These are phyloP conservation scores for Talaromyces sp. DNA, from an alignment of 2,329 filamentous ascomycete genomes.

Conservation along the genomic window DNA sequence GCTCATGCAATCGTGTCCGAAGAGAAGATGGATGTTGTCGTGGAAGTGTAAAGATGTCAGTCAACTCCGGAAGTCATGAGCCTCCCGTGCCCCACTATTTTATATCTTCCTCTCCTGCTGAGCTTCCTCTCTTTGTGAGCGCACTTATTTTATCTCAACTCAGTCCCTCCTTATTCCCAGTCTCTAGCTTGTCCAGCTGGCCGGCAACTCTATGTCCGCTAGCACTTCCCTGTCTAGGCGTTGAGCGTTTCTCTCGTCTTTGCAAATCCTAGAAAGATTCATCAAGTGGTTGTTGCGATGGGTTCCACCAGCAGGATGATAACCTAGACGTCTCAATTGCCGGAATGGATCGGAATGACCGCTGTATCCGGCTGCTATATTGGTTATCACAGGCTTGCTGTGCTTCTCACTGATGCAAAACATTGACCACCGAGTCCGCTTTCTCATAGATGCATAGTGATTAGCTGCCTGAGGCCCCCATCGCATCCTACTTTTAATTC, in stretches of 20 bases:
- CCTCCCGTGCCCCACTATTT: background rate
- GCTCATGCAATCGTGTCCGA: background rate
- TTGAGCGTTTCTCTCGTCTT: too few species aligned
- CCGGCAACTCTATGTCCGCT: background rate
- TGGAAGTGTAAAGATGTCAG: background rate
- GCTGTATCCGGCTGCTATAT: background rate
- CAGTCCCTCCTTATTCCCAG: background rate
- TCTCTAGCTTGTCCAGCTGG: background rate
- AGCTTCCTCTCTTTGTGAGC: background rate
- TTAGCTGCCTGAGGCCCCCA: background rate
- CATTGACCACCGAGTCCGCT: background rate
- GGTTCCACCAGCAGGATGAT: too few species aligned
- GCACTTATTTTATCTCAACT: background rate
- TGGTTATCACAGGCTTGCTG: background rate
- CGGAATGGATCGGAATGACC: too few species aligned
- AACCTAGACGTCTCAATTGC: too few species aligned
- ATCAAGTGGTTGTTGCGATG: background rate
- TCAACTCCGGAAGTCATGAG: background rate
- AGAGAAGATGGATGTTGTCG: background rate
- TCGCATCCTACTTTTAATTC: background rate
- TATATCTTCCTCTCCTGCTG: too few species aligned
- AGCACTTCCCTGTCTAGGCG: background rate
- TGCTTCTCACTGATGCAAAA: background rate
- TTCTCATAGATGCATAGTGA: background rate
- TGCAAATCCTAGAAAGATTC: too few species aligned